Evolutionary conservation across 768 basidiomycete genomes (phyloP), one percentile per base, ranked within the genome.

Genomic region (Fistulinella prunicolor): DNA sequence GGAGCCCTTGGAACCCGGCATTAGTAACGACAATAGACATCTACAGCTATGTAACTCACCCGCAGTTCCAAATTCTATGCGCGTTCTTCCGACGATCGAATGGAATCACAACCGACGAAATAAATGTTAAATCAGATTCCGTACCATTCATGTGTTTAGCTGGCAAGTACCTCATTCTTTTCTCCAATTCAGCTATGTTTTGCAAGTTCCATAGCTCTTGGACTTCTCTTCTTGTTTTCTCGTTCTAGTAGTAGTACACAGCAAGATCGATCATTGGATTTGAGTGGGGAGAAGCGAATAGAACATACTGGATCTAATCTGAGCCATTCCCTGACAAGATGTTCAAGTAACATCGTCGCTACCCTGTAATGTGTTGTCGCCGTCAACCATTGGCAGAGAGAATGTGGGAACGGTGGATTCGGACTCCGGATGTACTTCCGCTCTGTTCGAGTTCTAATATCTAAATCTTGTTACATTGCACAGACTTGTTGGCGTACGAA

Each of bases 21-120:
- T 52, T 42, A 19, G 50, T 28, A 21, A 35, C 20, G 20, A 24
- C 22, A 26, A 54, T 22, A 44, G 20, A 17, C 16, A 48, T 19
- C 7, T 14, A 42, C 20, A 20, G 35, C 26, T 3, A n/a, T n/a
- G n/a, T 3, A 22, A 49, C 65, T 50, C 62, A 85, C 90, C 90
- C 47, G 91, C 89, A 20, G 91, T 94, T 5, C 91, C 91, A 64
- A 94, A 94, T 50, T 85, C 79, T 55, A 94, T 93, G 29, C 91
- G 79, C 4, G 69, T 69, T 55, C 86, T 88, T 57, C 12, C 29
- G 30, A 29, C 39, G 30, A 28, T 22, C 16, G 12, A 26, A 28
- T 17, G 22, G 13, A 44, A 30, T 32, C 30, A 13, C 3, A 13
- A 36, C 16, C 19, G 12, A 37, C 24, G 20, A 9, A 29, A 22